These are phyloP conservation scores for Gossypium thurberi DNA, from an alignment of 345 rosid species.

Conservation along the genomic window DNA sequence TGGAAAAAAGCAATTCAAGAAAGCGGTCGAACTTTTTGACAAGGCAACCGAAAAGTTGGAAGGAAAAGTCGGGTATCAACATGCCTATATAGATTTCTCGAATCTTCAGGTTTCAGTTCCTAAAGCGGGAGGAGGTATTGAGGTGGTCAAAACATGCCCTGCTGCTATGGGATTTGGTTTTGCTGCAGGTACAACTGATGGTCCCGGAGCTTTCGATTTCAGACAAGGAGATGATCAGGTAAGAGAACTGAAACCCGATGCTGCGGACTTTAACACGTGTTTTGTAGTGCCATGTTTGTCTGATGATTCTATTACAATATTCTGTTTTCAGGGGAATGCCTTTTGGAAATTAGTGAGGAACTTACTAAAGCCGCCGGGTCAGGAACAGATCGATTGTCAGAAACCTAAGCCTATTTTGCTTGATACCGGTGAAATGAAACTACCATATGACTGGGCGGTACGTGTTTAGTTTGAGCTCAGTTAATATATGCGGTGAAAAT, in stretches of 20 bases:
- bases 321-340: conserved; percentile 47
- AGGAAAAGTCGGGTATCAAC: conserved; percentile 53
- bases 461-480: conserved; percentile 18
- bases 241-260: background rate
- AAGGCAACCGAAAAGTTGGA: conserved; percentile 49
- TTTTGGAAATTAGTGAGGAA: conserved; percentile 66
- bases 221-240: conserved; percentile 74
- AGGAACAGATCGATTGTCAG: conserved; percentile 59
- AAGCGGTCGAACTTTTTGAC: conserved; percentile 59
- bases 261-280: background rate
- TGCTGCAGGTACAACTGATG: conserved; percentile 87
- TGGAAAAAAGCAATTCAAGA: conserved; percentile 65
- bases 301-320: conserved; percentile 1
- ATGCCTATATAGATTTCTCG: conserved; percentile 46
- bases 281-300: background rate
- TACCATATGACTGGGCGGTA: conserved; percentile 78
- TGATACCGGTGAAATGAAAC: conserved; percentile 76
- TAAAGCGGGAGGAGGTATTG: conserved; percentile 40
- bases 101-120: conserved; percentile 47
- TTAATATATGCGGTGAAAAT: background rate
- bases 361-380: conserved; percentile 42
- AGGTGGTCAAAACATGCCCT: conserved; percentile 57
- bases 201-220: conserved; percentile 83
- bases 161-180: conserved; percentile 78
- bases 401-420: conserved; percentile 68